Conservation (phyloP, 2,329 filamentous ascomycete species). For the Neofusicoccum ribis region DNA sequence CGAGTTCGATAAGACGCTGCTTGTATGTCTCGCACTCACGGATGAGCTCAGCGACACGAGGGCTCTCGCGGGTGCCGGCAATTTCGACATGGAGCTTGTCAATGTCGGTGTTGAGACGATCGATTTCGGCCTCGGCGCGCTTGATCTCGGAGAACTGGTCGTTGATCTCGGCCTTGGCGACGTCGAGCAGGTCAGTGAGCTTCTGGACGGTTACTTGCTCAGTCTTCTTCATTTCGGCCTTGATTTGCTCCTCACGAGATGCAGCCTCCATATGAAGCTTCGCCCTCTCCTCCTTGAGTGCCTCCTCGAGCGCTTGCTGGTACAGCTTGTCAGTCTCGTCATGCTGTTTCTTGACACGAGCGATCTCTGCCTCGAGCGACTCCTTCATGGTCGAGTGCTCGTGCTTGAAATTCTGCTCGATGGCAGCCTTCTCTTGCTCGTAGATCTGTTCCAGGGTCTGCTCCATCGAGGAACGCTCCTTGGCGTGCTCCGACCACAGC, state of each 20-base stretch:
- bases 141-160: conserved; percentile 16
- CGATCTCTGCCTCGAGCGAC: conserved; percentile 12
- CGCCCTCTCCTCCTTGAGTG: conserved; percentile 16
- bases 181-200: conserved; percentile 17
- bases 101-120: conserved; percentile 5
- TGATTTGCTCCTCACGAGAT: conserved; percentile 5
- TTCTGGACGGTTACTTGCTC: conserved; percentile 6
- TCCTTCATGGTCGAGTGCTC: not conserved
- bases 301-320: conserved; percentile 17
- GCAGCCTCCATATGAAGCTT: conserved; percentile 9
- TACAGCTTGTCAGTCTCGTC: conserved; percentile 19
- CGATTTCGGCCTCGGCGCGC: conserved; percentile 9
- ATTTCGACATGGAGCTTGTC: conserved; percentile 15
- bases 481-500: conserved; percentile 16
- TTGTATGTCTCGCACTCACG: conserved; percentile 19
- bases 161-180: conserved; percentile 16
- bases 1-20: conserved; percentile 16
- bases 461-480: conserved; percentile 16
- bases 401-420: not conserved
- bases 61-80: conserved; percentile 15
- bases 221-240: conserved; percentile 7
- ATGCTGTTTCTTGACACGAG: conserved; percentile 17
- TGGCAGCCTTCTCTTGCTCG: conserved; percentile 13
- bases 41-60: conserved; percentile 18
- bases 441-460: conserved; percentile 15